Conservation (phyloP, 164 flowering plant genomes). For the Stephania cephalantha region DNA sequence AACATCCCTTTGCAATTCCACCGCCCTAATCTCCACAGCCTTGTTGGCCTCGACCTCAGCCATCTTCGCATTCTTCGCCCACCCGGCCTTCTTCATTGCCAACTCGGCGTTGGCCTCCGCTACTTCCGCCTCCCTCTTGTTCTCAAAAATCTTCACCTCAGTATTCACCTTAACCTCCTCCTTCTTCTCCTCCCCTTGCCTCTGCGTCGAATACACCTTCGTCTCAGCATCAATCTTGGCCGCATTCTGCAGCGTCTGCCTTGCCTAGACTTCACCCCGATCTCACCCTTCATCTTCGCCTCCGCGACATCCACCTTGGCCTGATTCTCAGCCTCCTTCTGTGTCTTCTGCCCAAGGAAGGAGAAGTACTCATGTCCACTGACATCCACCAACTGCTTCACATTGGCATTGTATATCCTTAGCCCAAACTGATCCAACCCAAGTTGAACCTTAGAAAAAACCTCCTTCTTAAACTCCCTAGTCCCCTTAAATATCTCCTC, state of each 20-base stretch:
- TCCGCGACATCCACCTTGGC: conserved; percentile 27
- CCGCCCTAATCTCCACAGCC: conserved; percentile 24
- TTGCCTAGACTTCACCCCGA: conserved; percentile 22
- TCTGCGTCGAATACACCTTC: conserved; percentile 17
- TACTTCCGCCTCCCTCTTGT: conserved; percentile 26
- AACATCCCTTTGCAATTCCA: conserved; percentile 26
- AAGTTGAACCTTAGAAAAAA: conserved; percentile 36
- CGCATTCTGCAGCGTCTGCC: conserved; percentile 22
- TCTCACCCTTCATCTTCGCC: conserved; percentile 25
- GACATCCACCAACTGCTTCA: conserved; percentile 37
- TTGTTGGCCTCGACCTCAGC: conserved; percentile 27
- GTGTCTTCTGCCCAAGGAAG: conserved; percentile 38
- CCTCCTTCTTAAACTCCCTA: conserved; percentile 33
- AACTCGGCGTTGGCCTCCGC: conserved; percentile 26
- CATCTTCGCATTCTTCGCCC: conserved; percentile 17
- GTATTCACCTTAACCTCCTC: conserved; percentile 25
- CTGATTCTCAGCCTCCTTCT: conserved; percentile 36
- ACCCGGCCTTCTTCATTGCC: conserved; percentile 23
- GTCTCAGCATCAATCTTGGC: conserved; percentile 27
- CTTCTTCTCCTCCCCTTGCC: conserved; percentile 25
- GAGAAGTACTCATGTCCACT: conserved; percentile 40
- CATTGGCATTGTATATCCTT: conserved; percentile 35
- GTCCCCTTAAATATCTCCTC: conserved; percentile 38
- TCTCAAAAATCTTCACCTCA: conserved; percentile 25
- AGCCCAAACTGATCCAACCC: conserved; percentile 38